A percentile compares a stretch with the other conserved stretches of the same genome.
These are phyloP conservation scores for Tarenaya hassleriana DNA, from an alignment of 345 rosid genomes.

Conservation along the genomic window DNA sequence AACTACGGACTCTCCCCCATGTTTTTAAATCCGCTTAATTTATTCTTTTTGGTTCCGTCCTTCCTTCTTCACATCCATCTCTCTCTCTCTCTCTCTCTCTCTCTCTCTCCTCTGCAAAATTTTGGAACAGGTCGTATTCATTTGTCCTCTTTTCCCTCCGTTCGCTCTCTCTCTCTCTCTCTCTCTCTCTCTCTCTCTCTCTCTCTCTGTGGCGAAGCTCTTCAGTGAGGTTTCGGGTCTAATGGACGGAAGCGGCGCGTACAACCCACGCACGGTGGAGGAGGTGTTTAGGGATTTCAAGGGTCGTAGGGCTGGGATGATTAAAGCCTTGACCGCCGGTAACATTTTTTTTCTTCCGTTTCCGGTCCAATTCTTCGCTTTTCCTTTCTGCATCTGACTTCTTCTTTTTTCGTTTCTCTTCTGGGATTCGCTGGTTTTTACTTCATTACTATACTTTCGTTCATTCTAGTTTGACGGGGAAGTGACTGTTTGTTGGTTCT, in stretches of 20 bases:
- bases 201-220: constrained; percentile 17
- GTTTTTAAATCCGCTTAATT: constrained; percentile 41
- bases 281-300: constrained; percentile 66
- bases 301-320: constrained; percentile 65
- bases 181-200: too few relatives aligned
- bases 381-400: not conserved
- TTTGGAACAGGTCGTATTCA: constrained; percentile 28
- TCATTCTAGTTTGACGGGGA: not conserved
- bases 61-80: not conserved
- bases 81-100: too few relatives aligned
- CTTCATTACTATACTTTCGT: not conserved
- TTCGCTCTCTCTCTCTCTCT: constrained; percentile 22
- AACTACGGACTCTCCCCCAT: constrained; percentile 29
- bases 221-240: constrained; percentile 13
- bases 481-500: not conserved
- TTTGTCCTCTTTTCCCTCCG: constrained; percentile 24
- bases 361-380: not conserved
- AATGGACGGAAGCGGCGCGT: constrained; percentile 50
- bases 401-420: not conserved
- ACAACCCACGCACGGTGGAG: constrained; percentile 70
- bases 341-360: not conserved
- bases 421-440: not conserved
- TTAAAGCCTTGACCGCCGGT: constrained; percentile 70
- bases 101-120: too few relatives aligned
- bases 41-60: constrained; percentile 28